Base-by-base conservation (phyloP, 176 grass and related monocot species). In the Cenchrus fungigraminus region DNA sequence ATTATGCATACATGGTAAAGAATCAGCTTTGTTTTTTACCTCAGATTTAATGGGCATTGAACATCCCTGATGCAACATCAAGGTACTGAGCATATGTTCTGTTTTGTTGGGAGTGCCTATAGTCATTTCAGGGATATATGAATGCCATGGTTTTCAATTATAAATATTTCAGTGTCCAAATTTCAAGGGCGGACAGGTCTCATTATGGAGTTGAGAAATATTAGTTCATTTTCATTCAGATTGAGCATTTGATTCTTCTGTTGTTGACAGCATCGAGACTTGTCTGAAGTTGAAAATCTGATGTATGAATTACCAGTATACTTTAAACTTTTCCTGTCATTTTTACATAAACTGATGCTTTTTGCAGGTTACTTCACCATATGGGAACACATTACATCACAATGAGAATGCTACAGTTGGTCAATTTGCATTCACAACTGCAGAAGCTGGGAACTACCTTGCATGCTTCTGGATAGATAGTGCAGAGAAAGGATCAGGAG, bases 391-490 rank as follows among this genome's bases (percentile, higher is more conserved):
- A 45, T 77, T 99, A 47, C 93, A 99, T 83, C 88, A 96, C 63
- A 87, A 44, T 4, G 93, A 89, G 80, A 96, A 94, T 76, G 58
- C 54, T 59, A 96, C 97, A 12, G 6, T 76, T 37, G 97, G 97
- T 82, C 90, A 91, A 83, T 96, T 96, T 57, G 90, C 90, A 79
- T 99, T 99, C 75, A 96, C 97, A 71, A 90, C 93, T 3, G 57
- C 70, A 43, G 97, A 99, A 88, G 81, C 90, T 45, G 97, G 97
- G 70, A 94, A 92, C 65, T 99, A 96, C 75, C 74, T 94, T 50
- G 88, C 88, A 25, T 99, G 97, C 74, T 99, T 99, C 82, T 96
- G 91, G 97, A 74, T 96, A 69, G 93, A 95, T 61, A 87, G 88
- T 68, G 71, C 58, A 9, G 88, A 87, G 65, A 88, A 91, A 89